Evolutionary conservation across 352 stramenopile species (phyloP), one percentile per base, ranked within the genome.

Genomic region (Globisporangium uncinulatum): DNA sequence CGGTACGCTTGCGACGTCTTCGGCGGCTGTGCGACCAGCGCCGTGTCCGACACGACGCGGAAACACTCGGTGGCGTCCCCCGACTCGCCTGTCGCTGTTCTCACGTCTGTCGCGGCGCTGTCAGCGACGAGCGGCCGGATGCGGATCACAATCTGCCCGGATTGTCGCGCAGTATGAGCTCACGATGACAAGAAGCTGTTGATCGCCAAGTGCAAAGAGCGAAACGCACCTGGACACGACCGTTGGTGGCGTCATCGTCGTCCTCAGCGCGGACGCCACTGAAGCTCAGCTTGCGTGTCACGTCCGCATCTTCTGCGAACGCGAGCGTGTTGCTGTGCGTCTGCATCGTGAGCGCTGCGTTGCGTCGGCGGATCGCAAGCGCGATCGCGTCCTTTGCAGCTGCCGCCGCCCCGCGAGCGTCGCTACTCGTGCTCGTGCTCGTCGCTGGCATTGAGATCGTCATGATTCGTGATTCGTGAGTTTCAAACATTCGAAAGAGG

Each of bases 1-100:
- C 81, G 70, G 64, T 89, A 90, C 29, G 80, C 73, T 60, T 87
- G 74, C 32, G 76, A 89, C 4, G 74, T 87, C 71, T 89, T 88
- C 41, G 83, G 81, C 41, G 79, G 77, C 19, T 89, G 77, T 24
- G 71, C 79, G 15, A 93, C 36, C 51, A 93, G 59, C 47, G 72
- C 58, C 51, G 76, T 74, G 49, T 88, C 73, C 21, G 83, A 89
- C 17, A 80, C 41, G 15, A 93, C 77, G 43, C 75, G 79, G 57
- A 90, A 93, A 44, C 79, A 87, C 36, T 84, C 77, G 34, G 69
- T 71, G 3, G 62, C 21, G 19, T 41, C 42, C 41, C 6, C 37
- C 4, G 46, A 31, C 60, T n/a, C 48, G 13, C 19, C 17, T 36
- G 29, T 34, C 37, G 48, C 56, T 37, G 56, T 6, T 39, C n/a